Conservation (phyloP, 768 basidiomycete species). For the Trametes elegans region DNA sequence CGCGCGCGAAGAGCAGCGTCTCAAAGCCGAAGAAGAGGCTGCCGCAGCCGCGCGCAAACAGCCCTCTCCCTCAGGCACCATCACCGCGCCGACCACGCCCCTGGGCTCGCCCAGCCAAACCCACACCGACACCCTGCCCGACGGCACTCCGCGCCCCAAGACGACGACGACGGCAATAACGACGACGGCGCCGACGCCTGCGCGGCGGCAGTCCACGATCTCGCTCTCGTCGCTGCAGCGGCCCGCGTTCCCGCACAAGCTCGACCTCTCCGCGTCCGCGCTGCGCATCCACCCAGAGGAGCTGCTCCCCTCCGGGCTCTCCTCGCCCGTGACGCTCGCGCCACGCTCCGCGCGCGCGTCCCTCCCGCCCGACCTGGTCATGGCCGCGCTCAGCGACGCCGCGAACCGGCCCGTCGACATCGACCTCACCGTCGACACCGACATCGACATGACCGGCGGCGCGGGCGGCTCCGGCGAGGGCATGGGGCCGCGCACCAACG, state of each 20-base stretch:
- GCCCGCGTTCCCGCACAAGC: conserved; percentile 66
- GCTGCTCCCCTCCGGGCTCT: conserved; percentile 53
- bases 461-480: conserved; percentile 26
- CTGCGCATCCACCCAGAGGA: conserved; percentile 68
- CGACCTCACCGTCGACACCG: conserved; percentile 50
- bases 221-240: conserved; percentile 79
- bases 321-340: conserved; percentile 79
- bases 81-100: conserved; percentile 10
- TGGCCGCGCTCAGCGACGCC: conserved; percentile 44
- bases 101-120: conserved; percentile 18
- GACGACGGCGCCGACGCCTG: conserved; percentile 32
- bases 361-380: conserved; percentile 55
- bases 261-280: conserved; percentile 74
- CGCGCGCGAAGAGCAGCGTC: conserved; percentile 54
- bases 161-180: too few relatives aligned
- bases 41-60: conserved; percentile 33
- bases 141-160: conserved; percentile 10
- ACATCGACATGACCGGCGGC: conserved; percentile 18
- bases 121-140: conserved; percentile 8
- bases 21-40: conserved; percentile 42
- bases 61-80: conserved; percentile 30
- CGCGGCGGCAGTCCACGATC: conserved; percentile 68
- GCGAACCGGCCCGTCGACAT: conserved; percentile 44
- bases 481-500: conserved; percentile 30
- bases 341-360: conserved; percentile 70